Base-by-base conservation (phyloP, 345 rosid species). In the Orychophragmus violaceus region DNA sequence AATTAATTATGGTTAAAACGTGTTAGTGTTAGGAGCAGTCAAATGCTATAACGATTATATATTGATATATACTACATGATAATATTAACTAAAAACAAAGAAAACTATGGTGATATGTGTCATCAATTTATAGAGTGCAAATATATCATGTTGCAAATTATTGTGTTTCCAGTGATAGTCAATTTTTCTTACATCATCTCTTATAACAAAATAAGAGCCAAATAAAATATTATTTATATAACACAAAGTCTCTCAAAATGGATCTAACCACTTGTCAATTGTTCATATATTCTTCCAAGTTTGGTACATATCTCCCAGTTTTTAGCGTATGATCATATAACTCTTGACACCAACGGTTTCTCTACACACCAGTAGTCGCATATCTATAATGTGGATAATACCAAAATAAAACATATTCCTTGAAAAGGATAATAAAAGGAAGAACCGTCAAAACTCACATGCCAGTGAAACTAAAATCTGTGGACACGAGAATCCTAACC, bases 401-500 rank as follows among this genome's bases (percentile, higher is more conserved):
- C 58, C 64, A 17, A 39, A 49, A 49, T 9, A 19, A 14, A 36
- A 52, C 17, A 35, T n/a, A 27, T 62, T 64, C 52, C 22, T 45
- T 33, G 19, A 32, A 17, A 12, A 25, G 1, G 25, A 45, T 36
- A 36, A 27, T 58, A 72, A 46, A n/a, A 33, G 12, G 35, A 64
- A 57, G 53, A 64, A 64, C 60, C 52, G 66, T 72, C 29, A 19
- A 72, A 46, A 48, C 21, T 64, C 71, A 64, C 70, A 53, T 23
- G 62, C 36, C 19, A 16, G 13, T 18, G 69, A 62, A 54, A 29
- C 11, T 53, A 10, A 23, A 62, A 11, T 32, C 18, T 45, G 41
- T 45, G 64, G 58, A 62, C 75, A 71, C 69, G 64, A 71, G 64
- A 63, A 32, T 56, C 69, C 54, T 61, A 60, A 41, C 36, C 29